Evolutionary conservation across 495 filamentous ascomycete genomes (phyloP).

Genomic region (Penicillium malachiteum): DNA sequence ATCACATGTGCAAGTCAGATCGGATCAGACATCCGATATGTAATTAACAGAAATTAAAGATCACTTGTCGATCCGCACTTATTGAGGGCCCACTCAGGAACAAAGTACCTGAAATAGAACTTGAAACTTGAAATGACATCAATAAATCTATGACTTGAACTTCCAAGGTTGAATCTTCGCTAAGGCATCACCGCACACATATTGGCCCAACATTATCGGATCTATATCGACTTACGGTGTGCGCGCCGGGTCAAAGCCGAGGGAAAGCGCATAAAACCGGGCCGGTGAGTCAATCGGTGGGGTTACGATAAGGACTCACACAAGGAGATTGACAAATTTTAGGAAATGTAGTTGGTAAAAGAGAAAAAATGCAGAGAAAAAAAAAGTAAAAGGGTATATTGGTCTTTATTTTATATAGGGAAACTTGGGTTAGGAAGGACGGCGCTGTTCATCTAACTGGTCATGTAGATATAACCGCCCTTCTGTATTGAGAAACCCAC

Average conservation of each 20-base stretch:
- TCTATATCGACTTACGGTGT: not conserved
- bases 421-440: slow-evolving; percentile 1
- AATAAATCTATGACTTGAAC: not conserved
- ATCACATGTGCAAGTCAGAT: too few species aligned
- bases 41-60: too few species aligned
- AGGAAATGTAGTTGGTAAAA: not conserved
- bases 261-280: slow-evolving; percentile 14
- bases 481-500: slow-evolving; percentile 77
- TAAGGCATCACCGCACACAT: not conserved
- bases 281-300: slow-evolving; percentile 14
- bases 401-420: slow-evolving; percentile 17
- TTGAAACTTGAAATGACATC: not conserved
- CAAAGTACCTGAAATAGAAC: not conserved
- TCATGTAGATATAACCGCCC: slow-evolving; percentile 36
- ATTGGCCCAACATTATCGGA: not conserved
- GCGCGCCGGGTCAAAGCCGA: not conserved
- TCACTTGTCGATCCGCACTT: too few species aligned
- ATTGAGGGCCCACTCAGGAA: not conserved
- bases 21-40: too few species aligned
- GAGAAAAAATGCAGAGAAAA: not conserved
- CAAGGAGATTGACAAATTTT: not conserved
- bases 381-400: slow-evolving; percentile 28
- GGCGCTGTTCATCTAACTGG: slow-evolving; percentile 23
- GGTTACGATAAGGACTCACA: slow-evolving; percentile 16
- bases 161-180: not conserved